Evolutionary conservation across 345 rosid genomes (phyloP), one percentile per base, ranked within the genome.

Genomic region (Passiflora organensis): DNA sequence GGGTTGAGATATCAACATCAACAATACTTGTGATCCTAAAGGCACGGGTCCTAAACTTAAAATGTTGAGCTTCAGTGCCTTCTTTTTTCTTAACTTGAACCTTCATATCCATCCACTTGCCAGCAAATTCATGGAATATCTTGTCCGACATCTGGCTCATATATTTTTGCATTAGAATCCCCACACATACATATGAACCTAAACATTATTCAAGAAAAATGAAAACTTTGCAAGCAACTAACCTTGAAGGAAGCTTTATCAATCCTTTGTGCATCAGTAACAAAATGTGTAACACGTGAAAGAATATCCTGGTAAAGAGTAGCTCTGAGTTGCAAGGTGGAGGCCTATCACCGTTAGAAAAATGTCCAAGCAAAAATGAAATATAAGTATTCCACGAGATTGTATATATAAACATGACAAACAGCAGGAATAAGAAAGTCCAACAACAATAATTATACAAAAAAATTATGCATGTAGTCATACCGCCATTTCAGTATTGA

Each of bases 81-180:
- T 81, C 89, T 75, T 78, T 83, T 67, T 65, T 61, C 62, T 68
- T 81, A 13, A 62, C 75, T 77, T 91, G 77, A 66, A 64, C 72
- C 71, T 91, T 91, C 85, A 89, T 78, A 57, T 59, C 67, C 85
- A 82, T 73, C 98, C 98, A 91, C 61, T 65, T 74, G 67, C 64
- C 69, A 32, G 84, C 82, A 68, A 84, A 80, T 46, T 69, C 82
- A 50, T 52, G 52, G 63, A 86, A 91, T 37, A 84, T 72, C 53
- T 72, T 73, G 71, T 84, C 86, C 77, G 88, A 51, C 46, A 76
- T 56, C 98, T 87, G 77, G 70, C 32, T 36, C 61, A 71, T 13
- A 69, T 65, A 54, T 68, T 44, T 58, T 48, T 63, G 59, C 18
- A 21, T 36, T 55, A 65, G 71, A 53, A 77, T 14, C 22, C 49